These are phyloP conservation scores for Camelina sativa DNA, from an alignment of 345 rosid species.

Conservation along the genomic window DNA sequence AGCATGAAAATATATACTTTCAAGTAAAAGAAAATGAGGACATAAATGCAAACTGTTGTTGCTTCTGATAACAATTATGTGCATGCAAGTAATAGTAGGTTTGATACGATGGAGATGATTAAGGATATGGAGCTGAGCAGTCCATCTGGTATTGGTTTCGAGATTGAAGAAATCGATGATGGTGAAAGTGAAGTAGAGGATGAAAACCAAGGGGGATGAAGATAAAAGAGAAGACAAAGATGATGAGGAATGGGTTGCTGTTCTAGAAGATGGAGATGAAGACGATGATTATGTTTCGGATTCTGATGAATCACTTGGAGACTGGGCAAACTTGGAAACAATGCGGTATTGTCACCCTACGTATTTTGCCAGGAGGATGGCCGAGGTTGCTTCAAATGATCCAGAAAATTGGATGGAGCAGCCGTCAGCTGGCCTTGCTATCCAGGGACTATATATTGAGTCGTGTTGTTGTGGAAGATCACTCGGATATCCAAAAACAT, in stretches of 20 bases:
- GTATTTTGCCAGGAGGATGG: slow-evolving; percentile 78
- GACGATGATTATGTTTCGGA: slow-evolving; percentile 61
- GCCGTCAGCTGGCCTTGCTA: slow-evolving; percentile 78
- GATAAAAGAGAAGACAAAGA: slow-evolving; percentile 55
- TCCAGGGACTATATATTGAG: slow-evolving; percentile 85
- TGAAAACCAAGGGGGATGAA: slow-evolving; percentile 49
- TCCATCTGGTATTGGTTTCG: slow-evolving; percentile 73
- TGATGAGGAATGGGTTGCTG: slow-evolving; percentile 74
- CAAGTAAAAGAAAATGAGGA: slow-evolving; percentile 86
- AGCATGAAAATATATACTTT: slow-evolving; percentile 82
- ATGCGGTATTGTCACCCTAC: slow-evolving; percentile 92
- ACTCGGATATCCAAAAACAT: slow-evolving; percentile 62
- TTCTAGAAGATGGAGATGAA: slow-evolving; percentile 65
- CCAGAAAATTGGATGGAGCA: slow-evolving; percentile 83
- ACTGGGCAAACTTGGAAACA: slow-evolving; percentile 91
- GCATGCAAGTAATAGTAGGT: slow-evolving; percentile 93
- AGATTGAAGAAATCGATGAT: slow-evolving; percentile 62
- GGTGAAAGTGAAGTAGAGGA: slow-evolving; percentile 52
- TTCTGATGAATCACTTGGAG: slow-evolving; percentile 69
- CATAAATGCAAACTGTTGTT: slow-evolving; percentile 59
- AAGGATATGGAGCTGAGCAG: slow-evolving; percentile 68
- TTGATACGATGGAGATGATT: slow-evolving; percentile 74
- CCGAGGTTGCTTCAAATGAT: slow-evolving; percentile 73
- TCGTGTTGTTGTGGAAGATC: slow-evolving; percentile 71
- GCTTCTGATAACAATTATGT: slow-evolving; percentile 68